These are phyloP conservation scores for Didymella lethalis DNA, from an alignment of 2,329 filamentous ascomycete species.

Conservation along the genomic window DNA sequence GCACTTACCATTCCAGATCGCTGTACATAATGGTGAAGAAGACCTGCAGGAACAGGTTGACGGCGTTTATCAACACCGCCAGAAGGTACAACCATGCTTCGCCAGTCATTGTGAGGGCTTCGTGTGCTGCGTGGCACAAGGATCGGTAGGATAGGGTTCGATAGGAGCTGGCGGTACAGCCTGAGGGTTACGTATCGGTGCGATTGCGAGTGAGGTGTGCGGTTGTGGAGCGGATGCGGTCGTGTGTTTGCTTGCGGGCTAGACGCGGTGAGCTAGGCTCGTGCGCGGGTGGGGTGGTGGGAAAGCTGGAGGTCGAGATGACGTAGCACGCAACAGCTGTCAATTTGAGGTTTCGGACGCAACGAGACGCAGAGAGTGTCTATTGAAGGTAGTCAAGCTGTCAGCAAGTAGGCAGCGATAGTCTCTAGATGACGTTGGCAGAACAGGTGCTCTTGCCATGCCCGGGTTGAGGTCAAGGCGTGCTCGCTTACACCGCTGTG, in stretches of 20 bases:
- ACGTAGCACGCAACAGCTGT: conserved; percentile 30
- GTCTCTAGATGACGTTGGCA: conserved; percentile 48
- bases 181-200: conserved; percentile 24
- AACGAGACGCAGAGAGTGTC: conserved; percentile 12
- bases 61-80: conserved; percentile 98
- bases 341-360: conserved; percentile 8
- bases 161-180: conserved; percentile 22
- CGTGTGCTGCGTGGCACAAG: conserved; percentile 36
- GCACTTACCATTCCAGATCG: conserved; percentile 93
- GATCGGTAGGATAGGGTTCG: conserved; percentile 19
- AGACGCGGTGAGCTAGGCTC: conserved; percentile 46
- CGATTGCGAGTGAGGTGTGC: conserved; percentile 29
- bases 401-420: conserved; percentile 35
- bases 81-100: conserved; percentile 98
- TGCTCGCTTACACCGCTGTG: conserved; percentile 29
- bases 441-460: conserved; percentile 34
- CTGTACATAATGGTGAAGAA: conserved; percentile 99
- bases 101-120: conserved; percentile 77
- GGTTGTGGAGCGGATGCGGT: conserved; percentile 32
- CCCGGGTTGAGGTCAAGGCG: conserved; percentile 32
- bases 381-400: conserved; percentile 22
- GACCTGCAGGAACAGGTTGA: conserved; percentile 99
- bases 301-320: conserved; percentile 29
- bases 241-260: conserved; percentile 47
- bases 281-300: conserved; percentile 39